Conservation (phyloP, 2,329 filamentous ascomycete genomes). For the Arthrobotrys pseudoclavata region DNA sequence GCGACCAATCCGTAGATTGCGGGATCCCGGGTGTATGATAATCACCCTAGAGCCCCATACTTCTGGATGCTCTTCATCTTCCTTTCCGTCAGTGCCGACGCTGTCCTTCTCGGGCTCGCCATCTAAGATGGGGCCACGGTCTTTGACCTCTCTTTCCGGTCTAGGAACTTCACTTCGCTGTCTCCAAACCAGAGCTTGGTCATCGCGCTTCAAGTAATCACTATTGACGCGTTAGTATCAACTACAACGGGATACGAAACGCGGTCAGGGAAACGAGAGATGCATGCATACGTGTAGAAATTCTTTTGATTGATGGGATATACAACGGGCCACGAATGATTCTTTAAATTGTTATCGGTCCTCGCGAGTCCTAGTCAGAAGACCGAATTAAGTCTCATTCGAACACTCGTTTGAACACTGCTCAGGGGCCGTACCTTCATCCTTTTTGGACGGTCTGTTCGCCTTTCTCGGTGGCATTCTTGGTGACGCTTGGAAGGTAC, state of each 20-base stretch:
- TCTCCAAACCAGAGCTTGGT: slow-evolving; percentile 90
- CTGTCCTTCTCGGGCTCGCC: slow-evolving; percentile 67
- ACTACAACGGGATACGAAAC: not conserved
- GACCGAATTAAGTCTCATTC: not conserved
- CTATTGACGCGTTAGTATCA: slow-evolving; percentile 68
- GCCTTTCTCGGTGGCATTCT: slow-evolving; percentile 57
- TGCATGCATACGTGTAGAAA: slow-evolving; percentile 86
- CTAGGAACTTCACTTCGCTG: slow-evolving; percentile 86
- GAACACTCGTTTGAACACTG: not conserved
- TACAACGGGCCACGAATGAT: slow-evolving; percentile 92
- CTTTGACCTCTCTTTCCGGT: slow-evolving; percentile 42
- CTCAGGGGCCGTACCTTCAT: slow-evolving; percentile 30
- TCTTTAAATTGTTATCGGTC: slow-evolving; percentile 98
- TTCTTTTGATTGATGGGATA: slow-evolving; percentile 99
- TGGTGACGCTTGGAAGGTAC: not conserved
- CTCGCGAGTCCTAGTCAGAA: slow-evolving; percentile 81
- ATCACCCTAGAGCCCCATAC: slow-evolving; percentile 80
- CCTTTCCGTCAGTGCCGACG: slow-evolving; percentile 69
- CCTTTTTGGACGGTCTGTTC: slow-evolving; percentile 49
- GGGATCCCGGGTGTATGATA: slow-evolving; percentile 93
- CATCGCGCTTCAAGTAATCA: slow-evolving; percentile 98
- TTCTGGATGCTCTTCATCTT: slow-evolving; percentile 69
- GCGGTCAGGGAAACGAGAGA: not conserved
- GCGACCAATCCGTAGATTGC: slow-evolving; percentile 92
- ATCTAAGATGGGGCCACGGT: slow-evolving; percentile 72